phyloP scores from a whole-genome alignment of 805 yeast species.

The Priceomyces medius region DNA sequence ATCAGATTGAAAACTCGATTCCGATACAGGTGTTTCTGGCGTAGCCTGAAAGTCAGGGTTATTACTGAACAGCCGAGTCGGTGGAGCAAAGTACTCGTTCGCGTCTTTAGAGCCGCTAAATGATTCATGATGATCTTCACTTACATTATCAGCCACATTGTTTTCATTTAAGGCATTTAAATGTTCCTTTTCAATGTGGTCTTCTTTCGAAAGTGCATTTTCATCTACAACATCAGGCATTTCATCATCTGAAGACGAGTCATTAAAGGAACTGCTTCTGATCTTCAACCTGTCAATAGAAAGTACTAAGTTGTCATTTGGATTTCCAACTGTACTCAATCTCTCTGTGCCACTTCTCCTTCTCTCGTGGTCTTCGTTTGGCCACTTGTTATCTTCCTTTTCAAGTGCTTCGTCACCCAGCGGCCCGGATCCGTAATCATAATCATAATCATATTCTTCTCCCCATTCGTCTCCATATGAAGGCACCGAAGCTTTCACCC shows the following conservation, averaged over 20 bases:
- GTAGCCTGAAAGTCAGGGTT: slow-evolving; percentile 4
- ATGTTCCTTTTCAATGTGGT: not conserved
- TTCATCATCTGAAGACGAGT: slow-evolving; percentile 17
- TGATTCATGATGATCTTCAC: no score
- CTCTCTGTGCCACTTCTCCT: not conserved
- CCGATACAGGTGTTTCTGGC: slow-evolving; percentile 38
- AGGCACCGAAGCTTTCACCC: slow-evolving; percentile 46
- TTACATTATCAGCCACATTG: not conserved
- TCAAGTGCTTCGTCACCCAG: slow-evolving; percentile 9
- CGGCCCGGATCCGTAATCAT: slow-evolving; percentile 13
- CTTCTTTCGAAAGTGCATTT: not conserved
- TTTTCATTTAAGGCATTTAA: no score
- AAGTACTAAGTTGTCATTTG: slow-evolving; percentile 24
- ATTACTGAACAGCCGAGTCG: slow-evolving; percentile 27
- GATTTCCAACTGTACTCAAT: not conserved
- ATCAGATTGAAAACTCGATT: slow-evolving; percentile 37
- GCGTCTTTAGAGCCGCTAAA: no score
- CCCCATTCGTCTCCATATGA: slow-evolving; percentile 44
- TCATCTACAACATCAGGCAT: slow-evolving; percentile 9
- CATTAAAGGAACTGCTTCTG: slow-evolving; percentile 15
- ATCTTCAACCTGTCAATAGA: slow-evolving; percentile 31
- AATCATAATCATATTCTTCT: slow-evolving; percentile 30
- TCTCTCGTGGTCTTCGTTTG: not conserved
- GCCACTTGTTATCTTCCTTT: not conserved
- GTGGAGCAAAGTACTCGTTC: slow-evolving; percentile 20